Percentiles rank a stretch among this genome's conserved stretches.
Conservation (phyloP, 2,329 filamentous ascomycete genomes). For the Chaetomiaceae sp. region DNA sequence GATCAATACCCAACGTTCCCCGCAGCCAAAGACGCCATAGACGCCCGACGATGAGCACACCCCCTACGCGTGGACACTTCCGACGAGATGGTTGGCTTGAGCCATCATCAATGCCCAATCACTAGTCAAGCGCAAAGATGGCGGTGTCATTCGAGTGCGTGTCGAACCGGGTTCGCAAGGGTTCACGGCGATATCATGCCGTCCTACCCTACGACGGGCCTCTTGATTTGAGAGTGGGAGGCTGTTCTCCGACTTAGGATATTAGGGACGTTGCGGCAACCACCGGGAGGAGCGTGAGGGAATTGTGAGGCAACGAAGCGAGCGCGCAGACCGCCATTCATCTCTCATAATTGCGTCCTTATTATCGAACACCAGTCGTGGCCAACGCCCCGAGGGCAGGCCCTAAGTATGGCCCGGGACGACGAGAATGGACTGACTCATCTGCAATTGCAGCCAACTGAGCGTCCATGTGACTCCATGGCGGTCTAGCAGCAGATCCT, state of each 20-base stretch:
- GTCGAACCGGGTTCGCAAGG: background rate
- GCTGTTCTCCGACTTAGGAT: constrained; percentile 16
- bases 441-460: no score
- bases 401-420: no score
- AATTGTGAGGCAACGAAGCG: background rate
- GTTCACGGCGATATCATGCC: constrained; percentile 20
- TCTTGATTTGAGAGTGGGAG: background rate
- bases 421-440: no score
- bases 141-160: constrained; percentile 16
- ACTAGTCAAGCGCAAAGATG: constrained; percentile 20
- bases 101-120: constrained; percentile 19
- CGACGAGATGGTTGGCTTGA: constrained; percentile 13
- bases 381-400: no score
- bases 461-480: no score
- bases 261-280: background rate
- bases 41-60: constrained; percentile 26
- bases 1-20: constrained; percentile 28
- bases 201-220: constrained; percentile 16
- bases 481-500: no score
- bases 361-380: background rate
- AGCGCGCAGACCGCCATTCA: constrained; percentile 4
- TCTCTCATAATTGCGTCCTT: background rate
- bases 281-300: no score
- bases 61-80: constrained; percentile 13
- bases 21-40: constrained; percentile 18